Base-by-base conservation (phyloP, 2,329 filamentous ascomycete genomes). In the Exophiala bonariae region DNA sequence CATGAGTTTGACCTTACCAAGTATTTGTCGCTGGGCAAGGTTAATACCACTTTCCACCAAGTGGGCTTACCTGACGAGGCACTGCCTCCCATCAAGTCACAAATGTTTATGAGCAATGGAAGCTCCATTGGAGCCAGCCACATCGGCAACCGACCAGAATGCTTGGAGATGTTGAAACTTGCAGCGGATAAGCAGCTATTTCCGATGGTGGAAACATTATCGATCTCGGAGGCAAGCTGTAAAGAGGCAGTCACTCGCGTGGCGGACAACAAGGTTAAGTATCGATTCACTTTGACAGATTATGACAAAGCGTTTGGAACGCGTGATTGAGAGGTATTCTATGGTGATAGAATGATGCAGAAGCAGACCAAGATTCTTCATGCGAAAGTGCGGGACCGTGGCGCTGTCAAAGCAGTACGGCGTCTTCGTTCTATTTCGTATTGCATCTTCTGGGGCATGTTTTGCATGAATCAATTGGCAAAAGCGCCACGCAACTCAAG, bases 31-130 rank as follows among this genome's bases (percentile, higher is more conserved):
- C 75, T 73, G 0, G 65, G 81, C 20, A 76, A 74, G 50, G 71
- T 81, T 30, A 74, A 74, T 20, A 73, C 76, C 17, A 70, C 75
- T 23, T 81, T 83, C 63, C 78, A 83, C 61, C 75, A 79, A 54
- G 77, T 80, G 22, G 80, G 80, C 1, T 60, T 83, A 2, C 78
- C 78, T 0, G 77, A 82, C 22, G 85, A 88, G 52, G 82, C 85
- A 35, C 81, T 88, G 9, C 81, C 87, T 47, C 70, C 76, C 44
- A 77, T 93, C 57, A 83, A 81, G 70, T 84, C 86, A 41, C 86
- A 90, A 74, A 81, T 82, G 63, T 85, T 95, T 61, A 76, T 88
- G 50, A 68, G 68, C 56, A 95, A 92, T 69, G 89, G 89, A 32
- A 67, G 80, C 65, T 76, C 86, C 60, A 85, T 90, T 59, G 83